A percentile compares a stretch with the other conserved stretches of the same genome.
Evolutionary conservation across 208 protist genomes (phyloP).

Genomic region (Trypanosoma boissoni): DNA sequence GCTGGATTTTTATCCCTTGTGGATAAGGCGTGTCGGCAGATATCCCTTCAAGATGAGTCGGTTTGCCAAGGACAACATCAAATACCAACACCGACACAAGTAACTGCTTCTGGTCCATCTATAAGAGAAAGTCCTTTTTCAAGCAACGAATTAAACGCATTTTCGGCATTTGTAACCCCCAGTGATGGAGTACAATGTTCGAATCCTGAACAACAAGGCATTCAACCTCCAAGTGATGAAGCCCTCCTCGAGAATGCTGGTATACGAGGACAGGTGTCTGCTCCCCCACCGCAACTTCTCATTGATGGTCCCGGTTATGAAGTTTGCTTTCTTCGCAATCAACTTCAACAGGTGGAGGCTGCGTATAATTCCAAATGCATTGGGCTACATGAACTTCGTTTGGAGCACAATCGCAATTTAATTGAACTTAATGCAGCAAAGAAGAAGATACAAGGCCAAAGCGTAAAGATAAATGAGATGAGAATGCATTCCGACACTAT

Average conservation of each 20-base stretch:
- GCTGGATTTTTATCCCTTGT: constrained; percentile 21
- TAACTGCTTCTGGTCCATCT: background rate
- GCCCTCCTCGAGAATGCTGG: no score
- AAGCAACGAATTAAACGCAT: background rate
- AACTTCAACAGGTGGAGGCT: constrained; percentile 82
- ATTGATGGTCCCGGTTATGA: constrained; percentile 78
- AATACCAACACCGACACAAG: no score
- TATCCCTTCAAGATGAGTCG: background rate
- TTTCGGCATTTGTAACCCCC: no score
- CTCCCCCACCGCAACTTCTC: constrained; percentile 35
- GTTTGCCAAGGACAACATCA: background rate
- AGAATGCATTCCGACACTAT: constrained; percentile 42
- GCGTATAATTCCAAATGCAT: constrained; percentile 85
- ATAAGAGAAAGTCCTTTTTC: background rate
- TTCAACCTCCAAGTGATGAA: no score
- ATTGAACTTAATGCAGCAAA: constrained; percentile 39
- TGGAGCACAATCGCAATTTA: constrained; percentile 51
- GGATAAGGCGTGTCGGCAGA: constrained; percentile 10
- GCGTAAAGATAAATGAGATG: constrained; percentile 26
- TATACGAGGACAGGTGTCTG: no score
- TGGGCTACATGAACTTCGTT: constrained; percentile 67
- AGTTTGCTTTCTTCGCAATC: constrained; percentile 67
- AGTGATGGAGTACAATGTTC: no score
- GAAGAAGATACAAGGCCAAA: constrained; percentile 28
- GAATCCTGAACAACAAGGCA: no score